These are phyloP conservation scores for Colletotrichum paranaense DNA, from an alignment of 2,329 filamentous ascomycete species.

Conservation along the genomic window DNA sequence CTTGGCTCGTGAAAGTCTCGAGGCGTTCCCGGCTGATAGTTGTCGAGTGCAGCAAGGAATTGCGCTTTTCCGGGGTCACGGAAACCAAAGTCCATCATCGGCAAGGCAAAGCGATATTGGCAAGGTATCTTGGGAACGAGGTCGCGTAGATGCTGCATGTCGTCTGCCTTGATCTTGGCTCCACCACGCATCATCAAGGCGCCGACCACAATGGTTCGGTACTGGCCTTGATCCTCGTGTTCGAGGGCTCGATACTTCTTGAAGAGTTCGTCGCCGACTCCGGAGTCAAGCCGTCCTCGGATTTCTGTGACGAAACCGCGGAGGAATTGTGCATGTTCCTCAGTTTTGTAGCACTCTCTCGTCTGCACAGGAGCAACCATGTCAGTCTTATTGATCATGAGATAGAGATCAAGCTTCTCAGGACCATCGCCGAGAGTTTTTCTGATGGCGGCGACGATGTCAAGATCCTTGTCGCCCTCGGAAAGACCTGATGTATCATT, in stretches of 20 bases:
- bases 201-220: conserved; percentile 37
- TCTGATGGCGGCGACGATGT: background rate
- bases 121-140: conserved; percentile 29
- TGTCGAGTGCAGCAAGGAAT: conserved; percentile 39
- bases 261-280: conserved; percentile 1
- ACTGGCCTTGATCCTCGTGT: conserved; percentile 23
- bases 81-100: conserved; percentile 32
- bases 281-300: background rate
- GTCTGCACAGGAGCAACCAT: background rate
- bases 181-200: conserved; percentile 41
- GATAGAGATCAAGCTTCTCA: background rate
- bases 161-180: conserved; percentile 37
- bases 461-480: background rate
- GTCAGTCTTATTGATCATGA: conserved; percentile 1
- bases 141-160: conserved; percentile 36
- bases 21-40: conserved; percentile 37
- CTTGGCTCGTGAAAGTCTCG: conserved; percentile 37
- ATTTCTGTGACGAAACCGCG: background rate
- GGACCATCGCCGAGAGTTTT: background rate
- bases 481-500: background rate
- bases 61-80: conserved; percentile 36
- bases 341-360: background rate
- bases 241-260: background rate
- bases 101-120: background rate
- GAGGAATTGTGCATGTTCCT: background rate